Evolutionary conservation across 139 green algal genomes (phyloP), one percentile per base, ranked within the genome.

Genomic region (Dunaliella primolecta): DNA sequence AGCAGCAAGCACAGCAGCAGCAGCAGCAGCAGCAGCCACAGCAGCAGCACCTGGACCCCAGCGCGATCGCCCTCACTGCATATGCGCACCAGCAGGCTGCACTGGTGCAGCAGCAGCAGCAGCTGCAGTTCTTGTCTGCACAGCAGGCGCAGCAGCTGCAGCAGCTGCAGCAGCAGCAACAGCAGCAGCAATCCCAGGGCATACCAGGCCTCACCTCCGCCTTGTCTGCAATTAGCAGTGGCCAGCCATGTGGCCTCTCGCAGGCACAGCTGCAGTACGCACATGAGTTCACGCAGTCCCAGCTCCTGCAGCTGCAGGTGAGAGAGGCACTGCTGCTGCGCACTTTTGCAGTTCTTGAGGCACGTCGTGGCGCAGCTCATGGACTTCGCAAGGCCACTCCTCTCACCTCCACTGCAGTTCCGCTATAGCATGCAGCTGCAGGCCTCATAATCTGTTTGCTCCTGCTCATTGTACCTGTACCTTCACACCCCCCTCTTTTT

Each of bases 221-320:
- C 46, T 15, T 64, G 46, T 64, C 30, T 80, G 29, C 75, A 32
- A 32, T 2, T n/a, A 36, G 29, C 75, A 38, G n/a, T 25, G 2
- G 7, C 46, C 46, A 64, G 46, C 46, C 46, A 64, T 77, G 70
- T 29, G 32, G 75, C 30, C 30, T 36, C 1, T 29, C 75, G 27
- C 75, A 80, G 75, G n/a, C 75, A 32, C 75, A 77, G 71, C 11
- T 33, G 75, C 75, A 36, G 36, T 32, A 32, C 29, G 27, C 75
- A 37, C 75, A 32, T 27, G n/a, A 32, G 75, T n/a, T 80, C n/a
- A 38, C 27, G 11, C 75, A 80, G 75, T 32, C 75, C 21, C 75
- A 80, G 75, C 75, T 80, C n/a, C 2, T 80, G 2, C 75, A 80
- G 75, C 75, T 80, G 75, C 75, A 64, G 46, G 46, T 64, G 46